phyloP scores from a whole-genome alignment of 176 grass and related monocot genomes.

The Avena atlantica region DNA sequence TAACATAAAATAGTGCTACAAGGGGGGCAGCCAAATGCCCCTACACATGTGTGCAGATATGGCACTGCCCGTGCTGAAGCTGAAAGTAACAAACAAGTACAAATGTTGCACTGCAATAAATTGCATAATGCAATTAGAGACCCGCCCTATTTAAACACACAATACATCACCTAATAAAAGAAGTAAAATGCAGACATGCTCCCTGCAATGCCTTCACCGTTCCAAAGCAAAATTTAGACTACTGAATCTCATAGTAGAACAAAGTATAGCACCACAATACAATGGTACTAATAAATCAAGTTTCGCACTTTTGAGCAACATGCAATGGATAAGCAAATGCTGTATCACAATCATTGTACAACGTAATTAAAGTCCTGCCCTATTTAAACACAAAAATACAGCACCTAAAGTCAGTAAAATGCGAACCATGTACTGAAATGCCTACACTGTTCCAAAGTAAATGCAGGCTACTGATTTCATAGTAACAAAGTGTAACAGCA shows the following conservation, averaged over 20 bases:
- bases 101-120: constrained; percentile 12
- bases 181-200: background rate
- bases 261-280: background rate
- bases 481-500: constrained; percentile 7
- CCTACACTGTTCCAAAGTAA: constrained; percentile 6
- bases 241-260: background rate
- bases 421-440: background rate
- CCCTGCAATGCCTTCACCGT: background rate
- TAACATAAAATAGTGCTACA: background rate
- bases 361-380: background rate
- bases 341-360: background rate
- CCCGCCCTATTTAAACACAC: background rate
- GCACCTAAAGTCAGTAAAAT: background rate
- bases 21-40: background rate
- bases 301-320: background rate
- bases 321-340: background rate
- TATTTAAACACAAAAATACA: background rate
- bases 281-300: background rate
- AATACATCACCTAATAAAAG: background rate
- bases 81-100: constrained; percentile 5
- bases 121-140: background rate
- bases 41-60: background rate
- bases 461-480: background rate
- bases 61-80: background rate
- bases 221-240: background rate